Evolutionary conservation across 306 rosid species (phyloP).

Genomic region (Lithocarpus polystachyus): DNA sequence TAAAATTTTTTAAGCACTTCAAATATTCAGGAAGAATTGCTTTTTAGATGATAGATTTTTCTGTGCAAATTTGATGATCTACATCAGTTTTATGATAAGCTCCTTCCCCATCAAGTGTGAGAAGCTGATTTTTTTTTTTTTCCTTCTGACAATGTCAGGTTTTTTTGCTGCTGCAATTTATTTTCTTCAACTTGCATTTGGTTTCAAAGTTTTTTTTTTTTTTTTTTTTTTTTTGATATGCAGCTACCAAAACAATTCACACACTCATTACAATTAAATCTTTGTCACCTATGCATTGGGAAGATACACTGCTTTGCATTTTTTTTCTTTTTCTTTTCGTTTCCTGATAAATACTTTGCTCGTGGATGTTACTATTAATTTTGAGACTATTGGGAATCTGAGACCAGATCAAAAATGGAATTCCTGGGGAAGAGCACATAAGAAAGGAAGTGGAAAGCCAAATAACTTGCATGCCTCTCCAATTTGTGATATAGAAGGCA

Average conservation of each 20-base stretch:
- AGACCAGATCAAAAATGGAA: not conserved
- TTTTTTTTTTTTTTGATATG: no score
- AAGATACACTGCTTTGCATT: not conserved
- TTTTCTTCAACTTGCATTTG: conserved; percentile 7
- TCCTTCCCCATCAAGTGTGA: not conserved
- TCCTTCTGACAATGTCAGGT: not conserved
- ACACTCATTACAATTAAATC: not conserved
- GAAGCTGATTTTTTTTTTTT: not conserved
- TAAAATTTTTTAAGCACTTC: not conserved
- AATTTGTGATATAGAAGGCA: conserved; percentile 1
- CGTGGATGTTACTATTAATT: not conserved
- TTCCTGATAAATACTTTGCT: not conserved
- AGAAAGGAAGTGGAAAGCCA: not conserved
- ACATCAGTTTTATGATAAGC: not conserved
- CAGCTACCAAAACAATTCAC: not conserved
- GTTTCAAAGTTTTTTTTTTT: no score
- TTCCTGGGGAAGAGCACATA: not conserved
- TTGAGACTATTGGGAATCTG: not conserved
- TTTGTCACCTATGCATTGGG: not conserved
- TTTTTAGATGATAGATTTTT: not conserved
- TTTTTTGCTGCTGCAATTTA: not conserved
- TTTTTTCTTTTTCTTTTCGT: not conserved
- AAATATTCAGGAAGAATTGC: not conserved
- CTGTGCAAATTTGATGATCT: not conserved
- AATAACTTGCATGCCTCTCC: not conserved